These are phyloP conservation scores for Boechera stricta DNA, from an alignment of 345 rosid genomes.

Conservation along the genomic window DNA sequence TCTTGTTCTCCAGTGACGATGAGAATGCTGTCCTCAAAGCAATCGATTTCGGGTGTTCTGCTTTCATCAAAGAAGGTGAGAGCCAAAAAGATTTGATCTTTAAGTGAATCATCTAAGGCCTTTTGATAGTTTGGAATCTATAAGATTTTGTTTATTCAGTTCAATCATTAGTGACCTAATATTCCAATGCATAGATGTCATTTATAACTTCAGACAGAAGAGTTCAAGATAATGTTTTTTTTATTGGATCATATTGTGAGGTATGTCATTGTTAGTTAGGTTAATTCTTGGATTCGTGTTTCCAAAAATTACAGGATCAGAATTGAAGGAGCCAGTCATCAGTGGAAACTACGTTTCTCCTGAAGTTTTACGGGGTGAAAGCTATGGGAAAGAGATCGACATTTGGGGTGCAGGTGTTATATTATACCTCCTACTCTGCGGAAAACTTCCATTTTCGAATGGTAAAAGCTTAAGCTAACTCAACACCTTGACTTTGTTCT, in stretches of 20 bases:
- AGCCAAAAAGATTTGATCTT: background rate
- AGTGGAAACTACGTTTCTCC: constrained; percentile 69
- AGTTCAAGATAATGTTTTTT: background rate
- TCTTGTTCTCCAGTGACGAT: constrained; percentile 62
- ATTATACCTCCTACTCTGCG: constrained; percentile 74
- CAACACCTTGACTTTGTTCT: background rate
- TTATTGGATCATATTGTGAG: background rate
- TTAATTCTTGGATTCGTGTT: no score
- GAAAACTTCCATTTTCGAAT: constrained; percentile 53
- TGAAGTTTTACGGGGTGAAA: constrained; percentile 56
- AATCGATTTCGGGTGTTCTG: constrained; percentile 80
- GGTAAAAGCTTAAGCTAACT: constrained; percentile 2
- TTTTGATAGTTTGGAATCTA: background rate
- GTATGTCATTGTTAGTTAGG: background rate
- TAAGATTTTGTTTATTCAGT: no score
- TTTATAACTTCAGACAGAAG: no score
- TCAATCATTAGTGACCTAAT: no score
- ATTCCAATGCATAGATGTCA: no score
- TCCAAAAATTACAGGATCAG: no score
- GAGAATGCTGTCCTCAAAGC: constrained; percentile 67
- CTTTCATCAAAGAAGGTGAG: constrained; percentile 71
- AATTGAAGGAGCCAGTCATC: no score
- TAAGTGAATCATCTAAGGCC: background rate
- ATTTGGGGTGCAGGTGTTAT: constrained; percentile 91
- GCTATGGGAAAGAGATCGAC: constrained; percentile 81